Conservation (phyloP, 192 early-diverging fungal genomes). For the Thamnidium elegans region DNA sequence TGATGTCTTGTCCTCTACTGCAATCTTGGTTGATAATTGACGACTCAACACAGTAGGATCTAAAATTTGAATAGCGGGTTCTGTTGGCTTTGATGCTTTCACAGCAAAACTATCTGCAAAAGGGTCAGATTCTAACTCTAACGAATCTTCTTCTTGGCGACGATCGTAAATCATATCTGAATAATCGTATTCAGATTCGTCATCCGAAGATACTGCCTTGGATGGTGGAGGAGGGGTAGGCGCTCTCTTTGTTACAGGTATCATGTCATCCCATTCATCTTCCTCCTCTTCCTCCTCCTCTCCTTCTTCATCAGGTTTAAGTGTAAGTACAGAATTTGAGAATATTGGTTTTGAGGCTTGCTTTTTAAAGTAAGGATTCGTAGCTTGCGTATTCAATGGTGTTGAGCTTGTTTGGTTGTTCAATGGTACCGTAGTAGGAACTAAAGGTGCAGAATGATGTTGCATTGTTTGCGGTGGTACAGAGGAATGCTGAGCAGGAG, state of each 20-base stretch:
- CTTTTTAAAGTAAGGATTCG: not conserved
- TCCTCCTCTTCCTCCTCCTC: slow-evolving; percentile 3
- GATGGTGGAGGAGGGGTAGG: too few relatives aligned
- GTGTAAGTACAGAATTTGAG: slow-evolving; percentile 11
- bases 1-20: not conserved
- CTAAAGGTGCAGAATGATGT: not conserved
- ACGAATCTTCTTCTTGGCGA: not conserved
- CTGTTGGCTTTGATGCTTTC: not conserved
- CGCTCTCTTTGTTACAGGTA: not conserved
- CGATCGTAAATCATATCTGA: slow-evolving; percentile 14
- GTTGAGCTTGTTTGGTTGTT: not conserved
- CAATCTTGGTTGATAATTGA: not conserved
- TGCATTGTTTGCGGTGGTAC: not conserved
- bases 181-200: slow-evolving; percentile 8
- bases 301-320: slow-evolving; percentile 16
- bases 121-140: not conserved
- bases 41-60: not conserved
- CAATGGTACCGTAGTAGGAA: not conserved
- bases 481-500: not conserved
- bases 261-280: slow-evolving; percentile 8
- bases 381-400: not conserved
- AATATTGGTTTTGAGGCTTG: not conserved
- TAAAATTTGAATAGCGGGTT: not conserved
- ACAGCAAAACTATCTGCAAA: slow-evolving; percentile 14
- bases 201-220: not conserved